Evolutionary conservation across 192 early-diverging fungal species (phyloP), one percentile per base, ranked within the genome.

Genomic region (Oehlia diaphana): DNA sequence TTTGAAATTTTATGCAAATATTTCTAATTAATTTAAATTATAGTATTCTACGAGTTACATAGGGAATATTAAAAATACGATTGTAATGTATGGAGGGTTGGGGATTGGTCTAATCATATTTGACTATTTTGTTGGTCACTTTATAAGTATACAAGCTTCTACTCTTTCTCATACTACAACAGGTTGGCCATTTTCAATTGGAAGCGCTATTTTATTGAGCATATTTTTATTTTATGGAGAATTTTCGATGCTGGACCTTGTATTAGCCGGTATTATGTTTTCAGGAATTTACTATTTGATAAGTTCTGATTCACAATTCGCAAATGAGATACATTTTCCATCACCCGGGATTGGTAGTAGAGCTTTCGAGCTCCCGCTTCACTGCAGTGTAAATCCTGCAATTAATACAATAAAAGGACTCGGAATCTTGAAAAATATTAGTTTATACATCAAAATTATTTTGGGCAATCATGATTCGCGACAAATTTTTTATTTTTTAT

Each of bases 401-500:
- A 53, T 58, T 65, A 68, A 50, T 10, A 69, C 74, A 21, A 8
- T 39, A 9, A 39, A 28, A 13, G 78, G 78, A 62, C 72, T 76
- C 0, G 80, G 78, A 58, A 74, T 80, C 2, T 12, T 82, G 28
- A 69, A 64, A 10, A 79, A 80, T 72, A 70, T 81, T 7, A 82
- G 79, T n/a, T 50, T 83, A 37, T 90, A 83, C 50, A 61, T 86
- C 19, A 84, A 81, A 65, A 84, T 85, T 10, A 92, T 96, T 64
- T 64, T 91, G 62, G 88, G 85, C 42, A 91, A 94, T 82, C 83
- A 83, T 42, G 92, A 94, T 72, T 97, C 97, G 10, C 91, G 94
- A 79, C 95, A 95, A 82, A 95, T 99, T 77, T 96, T 97, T 83
- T 93, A 93, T 84, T 99, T 99, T 81, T 84, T 99, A 79, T 82